phyloP scores from a whole-genome alignment of 164 flowering plant species.

The Platanus orientalis region DNA sequence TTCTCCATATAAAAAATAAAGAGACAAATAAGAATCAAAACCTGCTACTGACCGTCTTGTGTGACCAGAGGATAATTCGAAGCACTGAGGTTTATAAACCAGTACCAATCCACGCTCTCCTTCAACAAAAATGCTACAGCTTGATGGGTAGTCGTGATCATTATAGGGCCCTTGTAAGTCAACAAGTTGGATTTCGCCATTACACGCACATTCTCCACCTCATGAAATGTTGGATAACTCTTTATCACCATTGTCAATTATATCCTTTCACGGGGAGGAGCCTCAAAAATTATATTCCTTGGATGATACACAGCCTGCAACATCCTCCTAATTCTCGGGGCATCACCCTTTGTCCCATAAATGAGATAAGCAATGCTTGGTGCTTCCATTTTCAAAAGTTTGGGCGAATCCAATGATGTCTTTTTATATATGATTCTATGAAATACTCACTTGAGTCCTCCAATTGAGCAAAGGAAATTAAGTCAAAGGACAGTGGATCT shows the following conservation, averaged over 20 bases:
- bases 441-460: too few relatives aligned
- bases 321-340: conserved; percentile 81
- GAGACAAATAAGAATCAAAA: too few relatives aligned
- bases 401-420: conserved; percentile 20
- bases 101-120: too few relatives aligned
- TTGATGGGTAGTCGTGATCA: conserved; percentile 94
- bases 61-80: too few relatives aligned
- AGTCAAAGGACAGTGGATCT: too few relatives aligned
- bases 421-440: conserved; percentile 51
- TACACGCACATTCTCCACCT: too few relatives aligned
- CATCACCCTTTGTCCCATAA: conserved; percentile 82
- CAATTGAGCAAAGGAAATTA: too few relatives aligned
- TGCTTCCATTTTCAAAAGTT: too few relatives aligned
- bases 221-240: conserved; percentile 59
- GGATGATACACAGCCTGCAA: conserved; percentile 94
- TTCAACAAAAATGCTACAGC: conserved; percentile 80
- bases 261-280: conserved; percentile 82
- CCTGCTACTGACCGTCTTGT: conserved; percentile 81
- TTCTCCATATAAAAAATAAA: too few relatives aligned
- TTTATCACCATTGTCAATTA: conserved; percentile 59
- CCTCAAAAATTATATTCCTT: conserved; percentile 95
- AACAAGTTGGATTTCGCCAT: conserved; percentile 93
- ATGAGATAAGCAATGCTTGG: too few relatives aligned
- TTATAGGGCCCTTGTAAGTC: conserved; percentile 95
- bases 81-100: too few relatives aligned